phyloP scores from a whole-genome alignment of 1,284 basidiomycete species.

The Trichosporon asahii region DNA sequence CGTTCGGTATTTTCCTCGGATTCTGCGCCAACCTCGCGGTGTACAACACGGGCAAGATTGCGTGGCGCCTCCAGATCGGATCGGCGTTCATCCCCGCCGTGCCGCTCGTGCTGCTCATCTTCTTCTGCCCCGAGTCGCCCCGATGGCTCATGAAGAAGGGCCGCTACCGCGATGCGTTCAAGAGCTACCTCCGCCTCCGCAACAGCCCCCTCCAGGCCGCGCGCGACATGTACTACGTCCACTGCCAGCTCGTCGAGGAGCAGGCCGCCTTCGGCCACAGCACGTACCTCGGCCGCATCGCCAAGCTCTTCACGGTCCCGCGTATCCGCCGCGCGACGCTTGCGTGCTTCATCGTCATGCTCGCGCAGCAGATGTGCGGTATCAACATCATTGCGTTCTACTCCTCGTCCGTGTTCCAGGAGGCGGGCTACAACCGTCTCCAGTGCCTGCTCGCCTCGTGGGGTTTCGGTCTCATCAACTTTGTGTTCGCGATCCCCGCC shows the following conservation, averaged over 20 bases:
- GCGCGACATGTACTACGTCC: conserved; percentile 58
- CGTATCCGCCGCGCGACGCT: conserved; percentile 70
- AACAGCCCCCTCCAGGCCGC: conserved; percentile 68
- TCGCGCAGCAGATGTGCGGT: conserved; percentile 41
- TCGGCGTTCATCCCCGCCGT: conserved; percentile 53
- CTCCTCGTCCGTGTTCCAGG: conserved; percentile 63
- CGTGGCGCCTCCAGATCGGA: conserved; percentile 55
- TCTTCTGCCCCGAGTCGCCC: conserved; percentile 61
- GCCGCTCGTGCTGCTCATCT: conserved; percentile 55
- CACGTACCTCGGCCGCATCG: conserved; percentile 51
- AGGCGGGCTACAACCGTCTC: conserved; percentile 52
- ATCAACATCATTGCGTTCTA: conserved; percentile 35
- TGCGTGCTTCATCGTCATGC: conserved; percentile 67
- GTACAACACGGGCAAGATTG: conserved; percentile 31
- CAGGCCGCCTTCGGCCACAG: conserved; percentile 53
- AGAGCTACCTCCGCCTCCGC: conserved; percentile 64
- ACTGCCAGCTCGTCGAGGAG: conserved; percentile 52
- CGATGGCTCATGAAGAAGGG: conserved; percentile 71
- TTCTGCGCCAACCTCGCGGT: conserved; percentile 34
- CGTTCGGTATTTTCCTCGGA: conserved; percentile 48
- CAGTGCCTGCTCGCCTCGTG: conserved; percentile 60
- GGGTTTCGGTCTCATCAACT: conserved; percentile 57
- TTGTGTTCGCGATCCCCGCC: conserved; percentile 55
- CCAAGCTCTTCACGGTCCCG: conserved; percentile 62
- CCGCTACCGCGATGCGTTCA: conserved; percentile 63